Evolutionary conservation across 768 basidiomycete species (phyloP), one percentile per base, ranked within the genome.

Genomic region (Gautieria morchelliformis): DNA sequence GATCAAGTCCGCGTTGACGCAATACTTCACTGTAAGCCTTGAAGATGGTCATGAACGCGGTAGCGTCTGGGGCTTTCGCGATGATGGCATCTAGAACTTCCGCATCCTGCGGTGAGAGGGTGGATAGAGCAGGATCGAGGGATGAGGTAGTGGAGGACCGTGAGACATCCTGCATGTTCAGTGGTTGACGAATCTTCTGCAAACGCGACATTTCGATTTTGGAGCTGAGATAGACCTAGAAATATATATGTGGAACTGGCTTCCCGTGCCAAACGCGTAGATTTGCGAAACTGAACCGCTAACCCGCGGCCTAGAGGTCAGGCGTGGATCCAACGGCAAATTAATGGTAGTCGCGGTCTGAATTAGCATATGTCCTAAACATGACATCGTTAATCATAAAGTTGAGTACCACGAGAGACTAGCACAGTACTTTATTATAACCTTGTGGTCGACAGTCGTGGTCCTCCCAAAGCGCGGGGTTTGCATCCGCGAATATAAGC

Each of bases 1-100:
- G 78, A 60, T 91, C 87, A n/a, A 92, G 70, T 3, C 85, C 85
- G 2, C 83, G 78, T 62, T 87, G 85, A 58, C 79, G 77, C 22
- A 93, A 71, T 20, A 91, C 79, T 57, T 87, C 83, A 64, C 84
- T 88, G 69, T 93, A 93, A 0, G 89, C 86, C 65, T 87, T 89
- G 75, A 90, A 84, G n/a, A 91, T 79, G 5, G 81, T 78, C 40
- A 89, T 74, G 64, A 92, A 92, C 0, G 86, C 86, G 4, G 86
- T 86, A 15, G 88, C 85, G 9, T 76, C 71, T 8, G 80, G 72
- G 44, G 86, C 88, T 53, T 84, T 82, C 58, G 72, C 66, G 27
- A 93, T 81, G 12, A 93, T 85, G 22, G 81, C 79, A 61, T 92
- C 86, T 46, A 93, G 74, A 61, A 93, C 77, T 47, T 81, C 76